Percentiles rank a stretch among this genome's conserved stretches.
phyloP scores from a whole-genome alignment of 176 grass and related monocot genomes.

The Canna indica region DNA sequence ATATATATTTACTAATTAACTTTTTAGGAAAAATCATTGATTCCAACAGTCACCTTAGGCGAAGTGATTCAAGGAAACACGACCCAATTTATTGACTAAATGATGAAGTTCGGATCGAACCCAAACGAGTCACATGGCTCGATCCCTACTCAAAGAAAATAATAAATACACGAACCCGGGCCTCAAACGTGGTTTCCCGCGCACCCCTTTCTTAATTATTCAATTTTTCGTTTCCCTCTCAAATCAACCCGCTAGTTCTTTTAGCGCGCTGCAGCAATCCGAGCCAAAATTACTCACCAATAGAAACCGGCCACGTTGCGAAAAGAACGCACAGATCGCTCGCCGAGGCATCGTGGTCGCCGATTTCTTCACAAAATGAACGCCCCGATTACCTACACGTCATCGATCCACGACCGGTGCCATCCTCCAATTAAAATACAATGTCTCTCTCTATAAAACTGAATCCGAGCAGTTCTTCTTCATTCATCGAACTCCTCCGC shows the following conservation, averaged over 20 bases:
- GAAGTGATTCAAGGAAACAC: too few species aligned
- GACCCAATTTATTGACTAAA: too few species aligned
- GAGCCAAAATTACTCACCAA: not conserved
- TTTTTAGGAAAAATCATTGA: too few species aligned
- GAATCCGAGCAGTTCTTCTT: not conserved
- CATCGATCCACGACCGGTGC: not conserved
- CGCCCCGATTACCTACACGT: not conserved
- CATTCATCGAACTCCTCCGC: not conserved
- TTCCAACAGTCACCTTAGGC: too few species aligned
- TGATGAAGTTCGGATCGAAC: not conserved
- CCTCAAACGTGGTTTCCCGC: not conserved
- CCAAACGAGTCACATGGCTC: not conserved
- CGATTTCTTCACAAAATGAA: not conserved
- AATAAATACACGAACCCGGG: too few species aligned
- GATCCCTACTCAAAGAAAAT: not conserved
- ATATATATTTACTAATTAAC: too few species aligned
- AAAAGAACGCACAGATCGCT: not conserved
- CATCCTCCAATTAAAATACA: not conserved
- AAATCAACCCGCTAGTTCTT: too few species aligned
- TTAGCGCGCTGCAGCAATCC: too few species aligned
- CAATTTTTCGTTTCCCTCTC: too few species aligned
- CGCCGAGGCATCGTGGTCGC: not conserved
- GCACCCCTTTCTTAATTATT: too few species aligned
- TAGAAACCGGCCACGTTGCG: not conserved
- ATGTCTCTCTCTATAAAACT: not conserved